These are phyloP conservation scores for Candolleomyces eurysporus DNA, from an alignment of 768 basidiomycete species.

Conservation along the genomic window DNA sequence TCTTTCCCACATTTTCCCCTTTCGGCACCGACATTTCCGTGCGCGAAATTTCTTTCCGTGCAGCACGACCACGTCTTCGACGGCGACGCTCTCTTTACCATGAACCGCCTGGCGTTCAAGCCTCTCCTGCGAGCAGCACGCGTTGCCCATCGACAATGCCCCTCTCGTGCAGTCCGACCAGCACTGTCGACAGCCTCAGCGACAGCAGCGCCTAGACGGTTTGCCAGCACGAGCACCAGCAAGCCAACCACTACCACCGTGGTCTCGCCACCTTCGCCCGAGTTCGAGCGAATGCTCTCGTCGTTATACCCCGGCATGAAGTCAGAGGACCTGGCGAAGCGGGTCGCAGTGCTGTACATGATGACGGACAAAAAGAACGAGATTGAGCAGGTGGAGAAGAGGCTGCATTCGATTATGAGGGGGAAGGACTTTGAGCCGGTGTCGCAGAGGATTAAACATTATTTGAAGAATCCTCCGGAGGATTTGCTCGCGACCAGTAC, in stretches of 20 bases:
- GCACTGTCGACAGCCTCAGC: background rate
- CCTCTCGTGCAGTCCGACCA: background rate
- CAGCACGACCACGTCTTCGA: too few relatives aligned
- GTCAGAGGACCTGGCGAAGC: slow-evolving; percentile 18
- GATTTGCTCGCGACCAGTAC: background rate
- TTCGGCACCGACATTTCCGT: too few relatives aligned
- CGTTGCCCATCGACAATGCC: slow-evolving; percentile 15
- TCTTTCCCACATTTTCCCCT: too few relatives aligned
- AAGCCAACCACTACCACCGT: background rate
- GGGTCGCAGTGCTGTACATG: slow-evolving; percentile 15
- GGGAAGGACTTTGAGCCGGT: slow-evolving; percentile 6
- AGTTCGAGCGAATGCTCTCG: slow-evolving; percentile 20
- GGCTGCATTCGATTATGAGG: slow-evolving; percentile 4
- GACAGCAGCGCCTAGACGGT: slow-evolving; percentile 2
- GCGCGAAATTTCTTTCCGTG: too few relatives aligned
- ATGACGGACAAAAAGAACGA: slow-evolving; percentile 14
- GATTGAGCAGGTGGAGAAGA: slow-evolving; percentile 7
- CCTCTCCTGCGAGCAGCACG: slow-evolving; percentile 29
- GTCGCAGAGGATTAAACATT: slow-evolving; percentile 5
- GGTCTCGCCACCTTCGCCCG: slow-evolving; percentile 7
- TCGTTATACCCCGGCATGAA: slow-evolving; percentile 18
- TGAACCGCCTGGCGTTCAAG: slow-evolving; percentile 11
- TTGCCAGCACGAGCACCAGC: slow-evolving; percentile 3
- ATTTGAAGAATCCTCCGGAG: slow-evolving; percentile 9
- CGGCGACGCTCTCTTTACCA: too few relatives aligned